phyloP scores from a whole-genome alignment of 1,284 basidiomycete species.

The Ganoderma sinense region DNA sequence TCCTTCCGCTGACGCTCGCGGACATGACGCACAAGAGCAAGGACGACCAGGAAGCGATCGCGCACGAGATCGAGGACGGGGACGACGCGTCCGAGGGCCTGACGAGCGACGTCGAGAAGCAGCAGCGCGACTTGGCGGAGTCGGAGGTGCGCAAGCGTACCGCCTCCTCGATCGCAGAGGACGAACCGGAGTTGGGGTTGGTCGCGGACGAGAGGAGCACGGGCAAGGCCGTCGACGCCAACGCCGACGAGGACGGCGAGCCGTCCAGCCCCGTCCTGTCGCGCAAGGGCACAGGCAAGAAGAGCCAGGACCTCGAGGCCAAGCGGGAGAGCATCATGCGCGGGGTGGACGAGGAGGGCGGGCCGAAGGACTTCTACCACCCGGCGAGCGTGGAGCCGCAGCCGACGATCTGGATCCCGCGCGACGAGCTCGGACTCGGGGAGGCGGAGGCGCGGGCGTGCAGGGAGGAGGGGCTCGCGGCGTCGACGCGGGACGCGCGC shows the following conservation, averaged over 20 bases:
- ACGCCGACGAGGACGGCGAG: neutral
- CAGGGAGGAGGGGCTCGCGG: constrained; percentile 62
- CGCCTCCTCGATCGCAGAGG: neutral
- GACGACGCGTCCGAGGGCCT: constrained; percentile 1
- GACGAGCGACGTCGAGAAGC: constrained; percentile 16
- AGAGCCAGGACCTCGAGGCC: constrained; percentile 4
- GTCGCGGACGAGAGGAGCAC: neutral
- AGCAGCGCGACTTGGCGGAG: neutral
- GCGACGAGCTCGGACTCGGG: constrained; percentile 72
- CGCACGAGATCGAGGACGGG: constrained; percentile 32
- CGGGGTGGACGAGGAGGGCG: constrained; percentile 37
- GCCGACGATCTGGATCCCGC: constrained; percentile 83
- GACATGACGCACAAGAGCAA: constrained; percentile 63
- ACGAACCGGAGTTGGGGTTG: neutral
- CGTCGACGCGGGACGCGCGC: constrained; percentile 60
- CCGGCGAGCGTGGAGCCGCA: constrained; percentile 81
- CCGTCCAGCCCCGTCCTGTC: neutral
- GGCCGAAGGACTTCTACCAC: constrained; percentile 72
- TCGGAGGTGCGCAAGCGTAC: constrained; percentile 18
- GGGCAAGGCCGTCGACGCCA: neutral
- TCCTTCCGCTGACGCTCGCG: constrained; percentile 82
- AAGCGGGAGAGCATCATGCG: constrained; percentile 11
- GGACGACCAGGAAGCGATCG: constrained; percentile 28
- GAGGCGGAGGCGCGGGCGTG: constrained; percentile 71
- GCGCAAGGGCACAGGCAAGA: neutral